Evolutionary conservation across 1,284 basidiomycete genomes (phyloP).

Genomic region (Thelephora terrestris): DNA sequence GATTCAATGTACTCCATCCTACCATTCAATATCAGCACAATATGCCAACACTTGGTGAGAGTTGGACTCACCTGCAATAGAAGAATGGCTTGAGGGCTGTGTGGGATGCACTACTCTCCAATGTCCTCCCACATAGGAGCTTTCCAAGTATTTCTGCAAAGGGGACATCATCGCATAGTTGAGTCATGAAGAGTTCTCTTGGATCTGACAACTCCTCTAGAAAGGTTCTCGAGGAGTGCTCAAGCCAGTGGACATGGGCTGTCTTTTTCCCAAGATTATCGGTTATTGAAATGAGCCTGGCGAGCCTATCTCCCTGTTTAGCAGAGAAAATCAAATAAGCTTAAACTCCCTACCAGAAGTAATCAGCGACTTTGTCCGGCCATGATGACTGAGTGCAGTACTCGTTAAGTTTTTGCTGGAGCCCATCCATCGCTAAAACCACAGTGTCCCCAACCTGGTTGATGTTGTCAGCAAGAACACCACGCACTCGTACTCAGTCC

Average conservation of each 20-base stretch:
- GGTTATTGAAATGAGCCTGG: constrained; percentile 43
- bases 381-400: constrained; percentile 21
- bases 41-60: background rate
- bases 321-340: background rate
- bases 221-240: constrained; percentile 50
- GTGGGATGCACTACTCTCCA: background rate
- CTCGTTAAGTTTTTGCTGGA: constrained; percentile 17
- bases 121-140: constrained; percentile 25
- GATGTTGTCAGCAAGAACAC: constrained; percentile 1
- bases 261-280: constrained; percentile 20
- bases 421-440: constrained; percentile 31
- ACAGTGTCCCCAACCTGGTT: constrained; percentile 48
- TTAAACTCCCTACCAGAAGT: constrained; percentile 43
- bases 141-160: constrained; percentile 34
- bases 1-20: background rate
- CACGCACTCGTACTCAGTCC: constrained; percentile 1
- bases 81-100: constrained; percentile 20
- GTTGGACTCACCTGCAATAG: constrained; percentile 43
- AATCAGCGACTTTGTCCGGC: constrained; percentile 36
- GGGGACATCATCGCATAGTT: constrained; percentile 38
- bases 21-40: constrained; percentile 1
- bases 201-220: constrained; percentile 46
- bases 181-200: constrained; percentile 53
- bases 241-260: constrained; percentile 61
- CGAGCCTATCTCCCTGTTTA: constrained; percentile 42